These are phyloP conservation scores for Tilletia caries DNA, from an alignment of 1,284 basidiomycete species.

Conservation along the genomic window DNA sequence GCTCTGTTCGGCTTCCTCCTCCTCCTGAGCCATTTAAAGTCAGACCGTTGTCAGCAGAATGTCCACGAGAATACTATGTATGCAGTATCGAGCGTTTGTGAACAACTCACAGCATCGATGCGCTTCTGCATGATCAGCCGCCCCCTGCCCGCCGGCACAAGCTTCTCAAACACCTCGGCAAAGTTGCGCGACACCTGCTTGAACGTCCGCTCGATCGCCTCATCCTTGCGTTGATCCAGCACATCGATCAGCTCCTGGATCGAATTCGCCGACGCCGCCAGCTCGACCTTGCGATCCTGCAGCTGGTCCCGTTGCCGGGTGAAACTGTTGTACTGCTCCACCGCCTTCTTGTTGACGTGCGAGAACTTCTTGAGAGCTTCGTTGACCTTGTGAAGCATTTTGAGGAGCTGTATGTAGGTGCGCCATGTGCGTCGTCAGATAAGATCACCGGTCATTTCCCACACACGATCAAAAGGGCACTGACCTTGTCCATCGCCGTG, in stretches of 20 bases:
- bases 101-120: slow-evolving; percentile 64
- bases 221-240: slow-evolving; percentile 93
- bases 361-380: slow-evolving; percentile 91
- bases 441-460: background rate
- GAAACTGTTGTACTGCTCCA: slow-evolving; percentile 96
- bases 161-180: slow-evolving; percentile 90
- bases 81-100: background rate
- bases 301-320: slow-evolving; percentile 94
- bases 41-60: background rate
- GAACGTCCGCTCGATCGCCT: slow-evolving; percentile 96
- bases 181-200: slow-evolving; percentile 97
- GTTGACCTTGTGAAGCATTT: slow-evolving; percentile 82
- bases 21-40: background rate
- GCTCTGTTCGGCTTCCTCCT: slow-evolving; percentile 14
- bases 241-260: slow-evolving; percentile 93
- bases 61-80: background rate
- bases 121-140: slow-evolving; percentile 84
- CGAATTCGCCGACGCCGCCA: slow-evolving; percentile 80
- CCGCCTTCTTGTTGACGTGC: slow-evolving; percentile 99
- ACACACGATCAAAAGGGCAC: slow-evolving; percentile 33
- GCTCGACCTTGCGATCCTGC: slow-evolving; percentile 76
- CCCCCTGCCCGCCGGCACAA: slow-evolving; percentile 92
- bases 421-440: background rate
- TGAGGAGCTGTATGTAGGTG: slow-evolving; percentile 66
- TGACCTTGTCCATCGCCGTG: slow-evolving; percentile 72